Evolutionary conservation across 306 rosid species (phyloP), one percentile per base, ranked within the genome.

Genomic region (Sicyos baderoa): DNA sequence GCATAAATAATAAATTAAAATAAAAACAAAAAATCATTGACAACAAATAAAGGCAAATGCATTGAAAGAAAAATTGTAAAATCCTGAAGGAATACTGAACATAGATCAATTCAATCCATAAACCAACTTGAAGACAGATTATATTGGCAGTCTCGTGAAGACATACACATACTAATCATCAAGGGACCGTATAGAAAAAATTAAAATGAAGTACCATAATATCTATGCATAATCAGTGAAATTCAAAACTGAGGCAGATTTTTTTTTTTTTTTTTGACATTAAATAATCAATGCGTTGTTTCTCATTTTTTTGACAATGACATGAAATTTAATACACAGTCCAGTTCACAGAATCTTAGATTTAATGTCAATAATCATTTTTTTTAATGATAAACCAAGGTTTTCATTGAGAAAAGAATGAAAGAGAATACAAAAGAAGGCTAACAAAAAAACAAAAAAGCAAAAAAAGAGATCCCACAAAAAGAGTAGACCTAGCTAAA

Each of bases 231-330:
- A 7, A 45, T 14, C 25, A 6, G 54, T 40, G 40, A 63, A 17
- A 45, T 65, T 65, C 54, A 65, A 44, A 19, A 64, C 9, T 64
- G 35, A 64, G 32, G 70, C 12, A 64, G 53, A 44, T n/a, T n/a
- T n/a, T n/a, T n/a, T n/a, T n/a, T n/a, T n/a, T n/a, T n/a, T n/a
- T n/a, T n/a, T n/a, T n/a, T n/a, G n/a, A n/a, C n/a, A n/a, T n/a
- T n/a, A n/a, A n/a, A n/a, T n/a, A n/a, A n/a, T n/a, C n/a, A n/a
- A n/a, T n/a, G n/a, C n/a, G n/a, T n/a, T n/a, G n/a, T n/a, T n/a
- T n/a, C n/a, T n/a, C n/a, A n/a, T n/a, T n/a, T n/a, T n/a, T n/a
- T n/a, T n/a, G n/a, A n/a, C n/a, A n/a, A n/a, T 54, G 59, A 54
- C 22, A 32, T 2, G 14, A 60, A 60, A 29, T 60, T 60, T 9